Evolutionary conservation across 2,329 filamentous ascomycete species (phyloP), one percentile per base, ranked within the genome.

Genomic region (Mycocentrospora acerina): DNA sequence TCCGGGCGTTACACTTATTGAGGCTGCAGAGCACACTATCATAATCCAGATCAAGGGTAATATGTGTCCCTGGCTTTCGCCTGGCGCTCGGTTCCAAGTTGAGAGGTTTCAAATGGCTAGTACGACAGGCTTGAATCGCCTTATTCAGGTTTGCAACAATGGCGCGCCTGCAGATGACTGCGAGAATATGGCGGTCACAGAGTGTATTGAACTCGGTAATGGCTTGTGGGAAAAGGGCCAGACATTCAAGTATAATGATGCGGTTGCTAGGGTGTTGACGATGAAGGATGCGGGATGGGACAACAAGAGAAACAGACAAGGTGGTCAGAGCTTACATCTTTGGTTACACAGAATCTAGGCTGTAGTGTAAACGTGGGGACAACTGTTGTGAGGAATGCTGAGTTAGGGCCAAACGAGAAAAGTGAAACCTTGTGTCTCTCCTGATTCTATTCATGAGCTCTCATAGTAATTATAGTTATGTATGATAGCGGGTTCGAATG

Each of bases 201-300:
- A 66, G 51, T 64, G 60, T 26, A 57, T 63, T 35, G 62, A 66
- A 46, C 36, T 63, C 38, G 61, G 58, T 2, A 61, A 56, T 42
- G 62, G 61, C 4, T 12, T 58, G 37, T 66, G 58, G 59, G 60
- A 60, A 41, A 63, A 65, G 47, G 60, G 64, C 1, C 55, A 58
- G 42, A 64, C 59, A 14, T 66, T 63, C 53, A 54, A 60, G 37
- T 59, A 50, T 34, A 57, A 53, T 2, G 59, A 59, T 42, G 55
- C 59, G 7, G 55, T 61, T 25, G 51, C 52, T 16, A 51, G 51
- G 48, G 57, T 62, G n/a, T 32, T 62, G 51, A 62, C 57, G 4
- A 49, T 62, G 49, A 53, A 54, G 34, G 55, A 60, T 46, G 59
- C 55, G 7, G 59, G 60, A 1, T 63, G 59, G 59, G 55, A 59